Conservation (phyloP, 495 filamentous ascomycete genomes). For the Penicillium tannophilum region DNA sequence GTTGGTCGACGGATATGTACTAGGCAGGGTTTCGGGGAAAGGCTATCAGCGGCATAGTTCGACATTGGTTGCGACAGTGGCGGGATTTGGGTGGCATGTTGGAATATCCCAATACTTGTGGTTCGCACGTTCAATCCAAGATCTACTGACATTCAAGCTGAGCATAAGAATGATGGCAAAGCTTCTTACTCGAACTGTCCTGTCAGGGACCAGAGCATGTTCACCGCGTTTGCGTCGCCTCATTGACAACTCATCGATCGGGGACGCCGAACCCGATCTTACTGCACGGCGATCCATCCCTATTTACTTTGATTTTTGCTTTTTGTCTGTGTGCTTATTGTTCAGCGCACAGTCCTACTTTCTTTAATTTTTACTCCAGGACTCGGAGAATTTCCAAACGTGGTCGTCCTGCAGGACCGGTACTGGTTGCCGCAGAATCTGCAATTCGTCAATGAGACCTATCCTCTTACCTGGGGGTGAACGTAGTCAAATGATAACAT, state of each 20-base stretch:
- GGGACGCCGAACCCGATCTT: conserved; percentile 30
- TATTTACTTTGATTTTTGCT: conserved; percentile 4
- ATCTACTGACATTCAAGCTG: conserved; percentile 1
- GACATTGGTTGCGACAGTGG: conserved; percentile 4
- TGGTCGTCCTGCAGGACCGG: conserved; percentile 15
- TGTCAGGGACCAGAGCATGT: conserved; percentile 4
- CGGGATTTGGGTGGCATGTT: neutral
- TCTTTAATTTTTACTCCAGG: neutral
- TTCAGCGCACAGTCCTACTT: neutral
- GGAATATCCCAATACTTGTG: neutral
- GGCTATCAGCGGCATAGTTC: conserved; percentile 18
- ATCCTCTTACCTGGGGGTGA: too few species aligned
- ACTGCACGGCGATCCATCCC: conserved; percentile 25
- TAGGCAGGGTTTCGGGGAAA: conserved; percentile 9
- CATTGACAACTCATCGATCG: conserved; percentile 32
- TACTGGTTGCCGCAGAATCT: conserved; percentile 6
- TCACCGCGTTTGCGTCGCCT: conserved; percentile 27
- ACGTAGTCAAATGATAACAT: too few species aligned
- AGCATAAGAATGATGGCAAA: neutral
- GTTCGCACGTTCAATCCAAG: neutral
- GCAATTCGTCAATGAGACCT: conserved; percentile 4
- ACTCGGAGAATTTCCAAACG: conserved; percentile 31
- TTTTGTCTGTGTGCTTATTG: conserved; percentile 4
- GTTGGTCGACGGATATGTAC: conserved; percentile 1
- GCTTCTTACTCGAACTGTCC: neutral